These are phyloP conservation scores for Syncephalastrum contaminatum DNA, from an alignment of 371 early-diverging fungal species.

Conservation along the genomic window DNA sequence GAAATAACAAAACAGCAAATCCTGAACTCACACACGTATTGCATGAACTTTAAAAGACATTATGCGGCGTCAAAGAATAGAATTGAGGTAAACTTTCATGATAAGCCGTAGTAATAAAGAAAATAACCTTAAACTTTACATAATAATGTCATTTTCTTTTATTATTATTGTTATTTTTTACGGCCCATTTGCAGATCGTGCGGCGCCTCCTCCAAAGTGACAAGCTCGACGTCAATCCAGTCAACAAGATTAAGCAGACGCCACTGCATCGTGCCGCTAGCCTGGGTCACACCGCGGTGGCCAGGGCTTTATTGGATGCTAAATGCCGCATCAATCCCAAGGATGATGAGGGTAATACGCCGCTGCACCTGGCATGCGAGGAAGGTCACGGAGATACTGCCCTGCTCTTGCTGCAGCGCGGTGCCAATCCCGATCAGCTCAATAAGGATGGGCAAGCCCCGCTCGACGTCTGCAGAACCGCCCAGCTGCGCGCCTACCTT, in stretches of 20 bases:
- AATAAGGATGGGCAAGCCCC: slow-evolving; percentile 49
- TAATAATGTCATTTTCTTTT: background rate
- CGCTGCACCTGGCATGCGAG: slow-evolving; percentile 63
- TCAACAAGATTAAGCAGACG: slow-evolving; percentile 49
- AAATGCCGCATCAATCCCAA: slow-evolving; percentile 48
- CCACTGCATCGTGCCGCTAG: slow-evolving; percentile 60
- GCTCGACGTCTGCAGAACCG: slow-evolving; percentile 29
- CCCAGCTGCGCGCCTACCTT: slow-evolving; percentile 2
- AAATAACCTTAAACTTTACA: too few relatives aligned
- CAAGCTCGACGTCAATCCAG: slow-evolving; percentile 25
- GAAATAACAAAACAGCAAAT: background rate
- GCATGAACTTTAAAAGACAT: slow-evolving; percentile 29
- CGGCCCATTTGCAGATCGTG: too few relatives aligned
- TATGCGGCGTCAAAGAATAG: slow-evolving; percentile 60
- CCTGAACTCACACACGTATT: background rate
- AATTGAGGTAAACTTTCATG: slow-evolving; percentile 28
- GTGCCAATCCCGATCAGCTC: slow-evolving; percentile 44
- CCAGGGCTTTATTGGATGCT: slow-evolving; percentile 38
- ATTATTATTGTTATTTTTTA: background rate
- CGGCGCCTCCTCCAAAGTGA: too few relatives aligned
- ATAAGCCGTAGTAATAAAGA: background rate
- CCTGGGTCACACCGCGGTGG: slow-evolving; percentile 46
- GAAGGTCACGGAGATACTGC: slow-evolving; percentile 62
- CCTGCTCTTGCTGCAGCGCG: slow-evolving; percentile 40
- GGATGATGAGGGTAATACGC: slow-evolving; percentile 55